phyloP scores from a whole-genome alignment of 2,329 filamentous ascomycete species.

The Xylaria sp. region DNA sequence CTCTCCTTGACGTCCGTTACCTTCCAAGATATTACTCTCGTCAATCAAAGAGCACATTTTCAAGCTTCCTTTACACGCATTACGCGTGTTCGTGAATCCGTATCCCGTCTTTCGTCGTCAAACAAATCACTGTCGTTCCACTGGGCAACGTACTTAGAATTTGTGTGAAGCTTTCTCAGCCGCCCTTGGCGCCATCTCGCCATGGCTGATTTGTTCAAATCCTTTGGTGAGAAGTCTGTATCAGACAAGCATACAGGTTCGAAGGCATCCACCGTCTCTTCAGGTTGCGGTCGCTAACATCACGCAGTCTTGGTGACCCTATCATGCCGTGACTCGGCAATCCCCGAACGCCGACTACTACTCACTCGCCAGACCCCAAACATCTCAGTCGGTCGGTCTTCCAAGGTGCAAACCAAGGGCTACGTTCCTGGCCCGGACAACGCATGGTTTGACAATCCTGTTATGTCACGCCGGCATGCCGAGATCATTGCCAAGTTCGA shows the following conservation, averaged over 20 bases:
- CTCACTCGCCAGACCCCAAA: slow-evolving; percentile 25
- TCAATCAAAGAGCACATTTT: neutral
- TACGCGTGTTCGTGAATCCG: neutral
- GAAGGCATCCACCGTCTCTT: slow-evolving; percentile 1
- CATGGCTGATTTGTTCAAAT: slow-evolving; percentile 11
- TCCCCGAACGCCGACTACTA: slow-evolving; percentile 28
- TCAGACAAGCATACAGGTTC: slow-evolving; percentile 16
- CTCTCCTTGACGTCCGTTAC: neutral
- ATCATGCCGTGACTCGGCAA: slow-evolving; percentile 4
- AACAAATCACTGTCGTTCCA: neutral
- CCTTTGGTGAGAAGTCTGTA: slow-evolving; percentile 1
- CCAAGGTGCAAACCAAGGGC: slow-evolving; percentile 41
- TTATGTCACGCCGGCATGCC: slow-evolving; percentile 67
- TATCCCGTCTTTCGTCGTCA: neutral
- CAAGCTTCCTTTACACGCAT: neutral
- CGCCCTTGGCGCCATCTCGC: neutral
- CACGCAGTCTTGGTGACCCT: slow-evolving; percentile 16
- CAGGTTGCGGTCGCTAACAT: slow-evolving; percentile 15
- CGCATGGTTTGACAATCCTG: slow-evolving; percentile 63
- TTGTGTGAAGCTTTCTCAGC: neutral
- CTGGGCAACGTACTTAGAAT: neutral
- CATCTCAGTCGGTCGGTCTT: slow-evolving; percentile 40
- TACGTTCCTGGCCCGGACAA: slow-evolving; percentile 44
- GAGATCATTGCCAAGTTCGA: slow-evolving; percentile 42
- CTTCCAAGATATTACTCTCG: neutral